phyloP scores from a whole-genome alignment of 1,284 basidiomycete genomes.

The Neolentinus lepideus region DNA sequence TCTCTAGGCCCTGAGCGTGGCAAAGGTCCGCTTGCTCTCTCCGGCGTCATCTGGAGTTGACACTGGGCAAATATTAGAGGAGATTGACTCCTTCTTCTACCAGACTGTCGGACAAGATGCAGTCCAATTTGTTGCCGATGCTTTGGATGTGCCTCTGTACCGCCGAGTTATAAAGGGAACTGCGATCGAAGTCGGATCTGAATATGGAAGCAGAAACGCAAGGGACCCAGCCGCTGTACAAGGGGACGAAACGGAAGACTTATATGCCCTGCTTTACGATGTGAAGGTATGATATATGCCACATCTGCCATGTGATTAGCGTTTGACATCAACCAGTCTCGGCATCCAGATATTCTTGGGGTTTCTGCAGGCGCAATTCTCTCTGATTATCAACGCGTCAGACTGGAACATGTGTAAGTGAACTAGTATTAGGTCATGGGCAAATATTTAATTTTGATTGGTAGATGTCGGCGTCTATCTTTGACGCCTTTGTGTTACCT shows the following conservation, averaged over 20 bases:
- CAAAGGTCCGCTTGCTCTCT: slow-evolving; percentile 52
- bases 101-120: slow-evolving; percentile 98
- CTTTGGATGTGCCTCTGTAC: slow-evolving; percentile 85
- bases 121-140: slow-evolving; percentile 80
- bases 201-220: slow-evolving; percentile 71
- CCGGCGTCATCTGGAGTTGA: slow-evolving; percentile 2
- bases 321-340: slow-evolving; percentile 33
- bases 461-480: slow-evolving; percentile 74
- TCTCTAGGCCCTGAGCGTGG: slow-evolving; percentile 80
- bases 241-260: slow-evolving; percentile 96
- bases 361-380: slow-evolving; percentile 96
- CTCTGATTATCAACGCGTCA: slow-evolving; percentile 94
- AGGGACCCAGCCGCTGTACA: slow-evolving; percentile 40
- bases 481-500: slow-evolving; percentile 84
- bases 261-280: slow-evolving; percentile 67
- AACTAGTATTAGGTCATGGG: not conserved
- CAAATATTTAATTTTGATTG: not conserved
- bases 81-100: slow-evolving; percentile 98
- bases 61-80: slow-evolving; percentile 51
- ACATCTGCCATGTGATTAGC: not conserved
- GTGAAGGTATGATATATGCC: slow-evolving; percentile 60
- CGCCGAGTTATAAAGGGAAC: slow-evolving; percentile 75
- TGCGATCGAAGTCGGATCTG: slow-evolving; percentile 75
- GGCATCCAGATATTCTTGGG: slow-evolving; percentile 80
- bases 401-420: slow-evolving; percentile 93